Evolutionary conservation across 495 filamentous ascomycete genomes (phyloP).

Genomic region (Penicillium coprophilum): DNA sequence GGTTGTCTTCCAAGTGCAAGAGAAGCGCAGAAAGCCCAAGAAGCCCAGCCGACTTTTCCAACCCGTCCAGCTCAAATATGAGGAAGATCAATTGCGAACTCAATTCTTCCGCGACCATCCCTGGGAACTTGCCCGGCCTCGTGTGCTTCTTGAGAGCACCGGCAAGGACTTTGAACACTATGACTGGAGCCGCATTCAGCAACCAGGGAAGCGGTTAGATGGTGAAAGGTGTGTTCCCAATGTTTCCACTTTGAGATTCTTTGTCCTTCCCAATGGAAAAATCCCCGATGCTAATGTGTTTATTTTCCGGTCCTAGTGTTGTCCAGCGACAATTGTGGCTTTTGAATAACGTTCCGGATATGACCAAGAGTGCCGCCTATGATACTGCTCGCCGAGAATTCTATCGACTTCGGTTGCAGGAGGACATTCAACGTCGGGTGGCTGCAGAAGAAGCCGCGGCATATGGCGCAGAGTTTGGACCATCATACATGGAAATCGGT

Average conservation of each 20-base stretch:
- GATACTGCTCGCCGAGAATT: conserved; percentile 88
- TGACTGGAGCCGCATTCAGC: conserved; percentile 80
- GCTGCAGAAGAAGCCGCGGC: conserved; percentile 84
- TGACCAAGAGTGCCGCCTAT: conserved; percentile 70
- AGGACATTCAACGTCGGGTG: conserved; percentile 81
- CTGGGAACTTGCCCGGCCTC: conserved; percentile 92
- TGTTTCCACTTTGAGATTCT: background rate
- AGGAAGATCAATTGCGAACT: conserved; percentile 78
- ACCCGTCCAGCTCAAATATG: conserved; percentile 74
- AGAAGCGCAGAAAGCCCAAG: conserved; percentile 47
- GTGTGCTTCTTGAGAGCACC: conserved; percentile 78
- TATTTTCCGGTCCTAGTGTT: conserved; percentile 58
- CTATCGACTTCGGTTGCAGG: conserved; percentile 74
- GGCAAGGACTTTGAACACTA: conserved; percentile 72
- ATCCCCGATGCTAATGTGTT: conserved; percentile 20
- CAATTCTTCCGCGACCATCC: conserved; percentile 92
- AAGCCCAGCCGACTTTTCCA: conserved; percentile 75
- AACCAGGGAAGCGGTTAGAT: conserved; percentile 75
- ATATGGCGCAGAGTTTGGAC: conserved; percentile 84
- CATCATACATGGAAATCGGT: conserved; percentile 66
- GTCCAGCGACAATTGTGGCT: conserved; percentile 89
- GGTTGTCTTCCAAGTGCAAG: conserved; percentile 40
- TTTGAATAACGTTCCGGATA: conserved; percentile 60
- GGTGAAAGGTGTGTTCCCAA: conserved; percentile 71
- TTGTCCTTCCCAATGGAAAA: background rate